phyloP scores from a whole-genome alignment of 2,329 filamentous ascomycete genomes.

The Pseudogymnoascus sp. region DNA sequence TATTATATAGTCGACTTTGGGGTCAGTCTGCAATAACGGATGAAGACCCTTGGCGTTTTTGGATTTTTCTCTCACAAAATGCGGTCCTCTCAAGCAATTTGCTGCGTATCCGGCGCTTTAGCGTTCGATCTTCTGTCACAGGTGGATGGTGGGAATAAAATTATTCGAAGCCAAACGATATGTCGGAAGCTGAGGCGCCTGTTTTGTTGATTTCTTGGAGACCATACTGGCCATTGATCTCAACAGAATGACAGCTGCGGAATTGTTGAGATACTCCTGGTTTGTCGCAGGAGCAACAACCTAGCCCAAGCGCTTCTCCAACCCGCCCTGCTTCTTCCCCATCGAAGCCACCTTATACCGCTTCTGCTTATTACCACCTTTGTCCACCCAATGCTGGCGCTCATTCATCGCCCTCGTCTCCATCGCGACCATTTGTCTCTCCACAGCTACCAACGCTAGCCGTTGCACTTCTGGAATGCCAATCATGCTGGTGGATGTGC shows the following conservation, averaged over 20 bases:
- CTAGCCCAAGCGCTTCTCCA: slow-evolving; percentile 19
- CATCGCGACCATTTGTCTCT: slow-evolving; percentile 20
- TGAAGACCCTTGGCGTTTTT: not conserved
- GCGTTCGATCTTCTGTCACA: not conserved
- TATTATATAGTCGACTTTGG: no score
- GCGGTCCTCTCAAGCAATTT: not conserved
- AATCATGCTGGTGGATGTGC: slow-evolving; percentile 18
- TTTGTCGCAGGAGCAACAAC: slow-evolving; percentile 31
- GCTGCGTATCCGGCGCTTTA: not conserved
- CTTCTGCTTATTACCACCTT: slow-evolving; percentile 24
- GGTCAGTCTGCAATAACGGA: no score
- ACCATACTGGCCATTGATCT: slow-evolving; percentile 85
- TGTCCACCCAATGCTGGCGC: slow-evolving; percentile 21
- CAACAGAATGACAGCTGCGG: slow-evolving; percentile 81
- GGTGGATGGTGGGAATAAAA: not conserved
- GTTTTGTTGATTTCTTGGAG: slow-evolving; percentile 70
- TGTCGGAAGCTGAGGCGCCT: slow-evolving; percentile 63
- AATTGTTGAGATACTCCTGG: slow-evolving; percentile 78
- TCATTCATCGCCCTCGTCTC: slow-evolving; percentile 20
- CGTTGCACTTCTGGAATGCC: slow-evolving; percentile 22
- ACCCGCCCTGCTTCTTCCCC: slow-evolving; percentile 20
- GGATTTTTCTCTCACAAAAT: not conserved
- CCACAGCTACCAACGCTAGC: slow-evolving; percentile 20
- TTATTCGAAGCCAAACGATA: not conserved
- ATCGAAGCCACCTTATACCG: slow-evolving; percentile 18